Percentiles rank a stretch among this genome's conserved stretches.
These are phyloP conservation scores for Talaromyces sp. DNA, from an alignment of 2,329 filamentous ascomycete genomes.

Conservation along the genomic window DNA sequence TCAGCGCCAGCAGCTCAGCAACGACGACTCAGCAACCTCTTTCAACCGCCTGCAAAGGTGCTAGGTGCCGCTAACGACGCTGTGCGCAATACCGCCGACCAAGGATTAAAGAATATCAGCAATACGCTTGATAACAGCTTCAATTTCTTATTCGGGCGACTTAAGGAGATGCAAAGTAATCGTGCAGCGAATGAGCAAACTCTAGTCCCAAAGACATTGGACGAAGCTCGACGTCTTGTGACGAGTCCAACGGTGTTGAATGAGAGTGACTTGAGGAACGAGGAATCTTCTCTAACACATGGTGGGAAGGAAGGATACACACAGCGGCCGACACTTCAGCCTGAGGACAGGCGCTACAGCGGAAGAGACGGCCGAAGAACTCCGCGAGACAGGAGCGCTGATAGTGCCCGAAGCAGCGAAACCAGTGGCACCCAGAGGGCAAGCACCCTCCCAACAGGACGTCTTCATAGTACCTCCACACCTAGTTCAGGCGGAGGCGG, in stretches of 20 bases:
- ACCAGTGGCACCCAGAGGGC: slow-evolving; percentile 26
- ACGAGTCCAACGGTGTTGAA: slow-evolving; percentile 50
- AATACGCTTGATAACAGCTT: slow-evolving; percentile 88
- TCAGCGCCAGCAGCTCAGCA: slow-evolving; percentile 53
- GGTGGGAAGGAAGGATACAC: slow-evolving; percentile 30
- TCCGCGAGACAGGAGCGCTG: slow-evolving; percentile 68
- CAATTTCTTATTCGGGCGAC: slow-evolving; percentile 83
- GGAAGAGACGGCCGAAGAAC: slow-evolving; percentile 65
- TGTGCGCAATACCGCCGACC: slow-evolving; percentile 82
- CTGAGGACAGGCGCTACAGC: slow-evolving; percentile 65
- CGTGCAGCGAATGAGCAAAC: slow-evolving; percentile 45
- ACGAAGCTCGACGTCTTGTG: slow-evolving; percentile 86
- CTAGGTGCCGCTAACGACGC: slow-evolving; percentile 80
- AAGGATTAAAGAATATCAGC: slow-evolving; percentile 86
- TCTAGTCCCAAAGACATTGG: slow-evolving; percentile 77
- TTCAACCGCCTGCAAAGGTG: slow-evolving; percentile 77
- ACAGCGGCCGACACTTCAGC: slow-evolving; percentile 37
- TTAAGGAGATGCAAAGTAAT: slow-evolving; percentile 63
- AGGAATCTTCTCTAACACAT: slow-evolving; percentile 52
- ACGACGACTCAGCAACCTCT: slow-evolving; percentile 75
- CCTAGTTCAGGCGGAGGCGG: slow-evolving; percentile 22
- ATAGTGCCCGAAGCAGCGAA: slow-evolving; percentile 53
- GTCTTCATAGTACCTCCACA: slow-evolving; percentile 18
- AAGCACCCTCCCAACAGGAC: slow-evolving; percentile 17
- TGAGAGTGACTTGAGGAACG: slow-evolving; percentile 49